Percentiles rank a stretch among this genome's conserved stretches.
Conservation (phyloP, 2,329 filamentous ascomycete species). For the Mollisia scopiformis region DNA sequence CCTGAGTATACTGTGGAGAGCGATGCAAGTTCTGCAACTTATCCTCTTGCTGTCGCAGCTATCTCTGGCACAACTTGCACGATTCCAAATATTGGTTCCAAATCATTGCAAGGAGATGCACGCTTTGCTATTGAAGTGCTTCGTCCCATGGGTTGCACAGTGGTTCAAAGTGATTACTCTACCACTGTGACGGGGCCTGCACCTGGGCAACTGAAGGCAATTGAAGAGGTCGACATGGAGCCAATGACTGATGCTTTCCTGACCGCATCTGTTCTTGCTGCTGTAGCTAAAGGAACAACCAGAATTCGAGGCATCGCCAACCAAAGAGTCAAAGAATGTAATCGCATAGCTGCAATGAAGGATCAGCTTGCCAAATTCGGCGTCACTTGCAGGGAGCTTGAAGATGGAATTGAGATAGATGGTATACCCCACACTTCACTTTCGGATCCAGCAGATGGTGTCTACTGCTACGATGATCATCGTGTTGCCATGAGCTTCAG, state of each 20-base stretch:
- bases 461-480: constrained; percentile 97
- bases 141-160: constrained; percentile 88
- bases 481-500: constrained; percentile 98
- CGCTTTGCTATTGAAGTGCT: constrained; percentile 91
- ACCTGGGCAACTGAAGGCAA: constrained; percentile 70
- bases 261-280: constrained; percentile 89
- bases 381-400: constrained; percentile 81
- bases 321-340: constrained; percentile 97
- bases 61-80: constrained; percentile 96
- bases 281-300: constrained; percentile 82
- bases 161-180: constrained; percentile 80
- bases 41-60: constrained; percentile 90
- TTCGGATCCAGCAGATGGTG: constrained; percentile 60
- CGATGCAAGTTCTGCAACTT: constrained; percentile 96
- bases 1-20: constrained; percentile 89
- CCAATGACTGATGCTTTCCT: constrained; percentile 99
- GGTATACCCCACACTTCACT: constrained; percentile 54
- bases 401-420: constrained; percentile 85
- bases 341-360: constrained; percentile 94
- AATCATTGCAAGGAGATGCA: constrained; percentile 91
- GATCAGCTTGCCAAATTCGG: constrained; percentile 94
- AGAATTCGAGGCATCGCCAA: constrained; percentile 94
- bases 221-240: constrained; percentile 93
- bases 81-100: constrained; percentile 92
- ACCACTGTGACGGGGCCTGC: constrained; percentile 93